Percentiles rank a stretch among this genome's conserved stretches.
These are phyloP conservation scores for Colletotrichum tamarilloi DNA, from an alignment of 2,329 filamentous ascomycete species.

Conservation along the genomic window DNA sequence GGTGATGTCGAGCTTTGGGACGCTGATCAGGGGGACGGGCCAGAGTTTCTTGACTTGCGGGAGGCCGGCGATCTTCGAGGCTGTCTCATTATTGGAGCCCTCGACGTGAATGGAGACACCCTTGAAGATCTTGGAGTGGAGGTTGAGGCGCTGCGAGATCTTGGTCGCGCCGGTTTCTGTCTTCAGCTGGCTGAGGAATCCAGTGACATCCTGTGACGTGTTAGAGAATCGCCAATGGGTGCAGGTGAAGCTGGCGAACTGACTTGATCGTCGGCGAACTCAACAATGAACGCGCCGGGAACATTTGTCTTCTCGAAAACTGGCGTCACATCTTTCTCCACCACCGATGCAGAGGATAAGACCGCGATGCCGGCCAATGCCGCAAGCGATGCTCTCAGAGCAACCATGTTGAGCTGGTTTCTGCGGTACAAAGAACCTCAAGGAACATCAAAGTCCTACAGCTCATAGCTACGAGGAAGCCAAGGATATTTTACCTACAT, in stretches of 20 bases:
- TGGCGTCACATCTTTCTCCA: background rate
- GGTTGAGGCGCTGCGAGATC: conserved; percentile 36
- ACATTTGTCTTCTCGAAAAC: conserved; percentile 42
- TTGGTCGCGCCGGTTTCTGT: conserved; percentile 25
- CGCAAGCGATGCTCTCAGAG: conserved; percentile 9
- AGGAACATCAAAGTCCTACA: background rate
- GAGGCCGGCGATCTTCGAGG: conserved; percentile 51
- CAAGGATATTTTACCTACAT: background rate
- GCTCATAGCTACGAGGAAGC: background rate
- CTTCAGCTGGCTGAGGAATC: conserved; percentile 29
- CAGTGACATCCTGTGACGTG: conserved; percentile 11
- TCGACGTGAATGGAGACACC: conserved; percentile 64
- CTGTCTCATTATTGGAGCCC: conserved; percentile 54
- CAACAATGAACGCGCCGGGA: conserved; percentile 64
- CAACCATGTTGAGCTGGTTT: conserved; percentile 1
- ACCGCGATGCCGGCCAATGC: conserved; percentile 12
- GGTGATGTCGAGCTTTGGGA: conserved; percentile 51
- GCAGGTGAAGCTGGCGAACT: conserved; percentile 24
- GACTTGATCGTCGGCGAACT: conserved; percentile 62
- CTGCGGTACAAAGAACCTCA: background rate
- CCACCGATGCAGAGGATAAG: background rate
- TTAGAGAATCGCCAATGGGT: background rate
- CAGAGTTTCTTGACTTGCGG: conserved; percentile 61
- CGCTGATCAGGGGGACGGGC: conserved; percentile 58
- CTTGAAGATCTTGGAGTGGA: conserved; percentile 47